Evolutionary conservation across 148 eudicot genomes (phyloP).

Genomic region (Cornus kousa): DNA sequence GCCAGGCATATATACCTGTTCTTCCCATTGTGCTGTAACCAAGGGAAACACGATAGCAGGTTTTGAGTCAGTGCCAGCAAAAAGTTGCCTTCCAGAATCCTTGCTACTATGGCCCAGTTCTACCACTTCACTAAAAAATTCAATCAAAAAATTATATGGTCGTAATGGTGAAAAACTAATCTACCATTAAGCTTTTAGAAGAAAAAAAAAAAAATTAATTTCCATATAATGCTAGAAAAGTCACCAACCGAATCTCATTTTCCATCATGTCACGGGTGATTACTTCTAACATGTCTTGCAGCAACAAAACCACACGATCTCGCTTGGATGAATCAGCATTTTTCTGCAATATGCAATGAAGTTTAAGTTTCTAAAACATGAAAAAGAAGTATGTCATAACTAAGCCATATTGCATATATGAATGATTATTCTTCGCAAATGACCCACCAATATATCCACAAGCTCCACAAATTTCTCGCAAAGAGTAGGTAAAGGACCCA

Average conservation of each 20-base stretch:
- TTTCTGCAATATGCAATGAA: slow-evolving; percentile 51
- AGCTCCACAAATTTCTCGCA: slow-evolving; percentile 71
- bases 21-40: slow-evolving; percentile 89
- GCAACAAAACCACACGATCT: slow-evolving; percentile 64
- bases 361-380: neutral
- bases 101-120: slow-evolving; percentile 73
- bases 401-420: slow-evolving; percentile 4
- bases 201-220: neutral
- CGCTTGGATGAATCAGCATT: slow-evolving; percentile 63
- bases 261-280: slow-evolving; percentile 97
- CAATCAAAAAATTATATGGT: slow-evolving; percentile 12
- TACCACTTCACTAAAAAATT: slow-evolving; percentile 58
- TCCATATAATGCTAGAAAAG: slow-evolving; percentile 11
- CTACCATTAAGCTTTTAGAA: neutral
- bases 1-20: slow-evolving; percentile 46
- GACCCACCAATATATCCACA: slow-evolving; percentile 76
- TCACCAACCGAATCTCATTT: slow-evolving; percentile 72
- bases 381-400: neutral
- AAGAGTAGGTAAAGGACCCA: slow-evolving; percentile 74
- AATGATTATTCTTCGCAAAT: neutral
- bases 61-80: slow-evolving; percentile 41
- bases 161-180: slow-evolving; percentile 1
- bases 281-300: slow-evolving; percentile 92
- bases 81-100: slow-evolving; percentile 83
- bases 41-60: slow-evolving; percentile 57